Evolutionary conservation across 2,329 filamentous ascomycete genomes (phyloP), one percentile per base, ranked within the genome.

Genomic region (Ceratocystis huliohia): DNA sequence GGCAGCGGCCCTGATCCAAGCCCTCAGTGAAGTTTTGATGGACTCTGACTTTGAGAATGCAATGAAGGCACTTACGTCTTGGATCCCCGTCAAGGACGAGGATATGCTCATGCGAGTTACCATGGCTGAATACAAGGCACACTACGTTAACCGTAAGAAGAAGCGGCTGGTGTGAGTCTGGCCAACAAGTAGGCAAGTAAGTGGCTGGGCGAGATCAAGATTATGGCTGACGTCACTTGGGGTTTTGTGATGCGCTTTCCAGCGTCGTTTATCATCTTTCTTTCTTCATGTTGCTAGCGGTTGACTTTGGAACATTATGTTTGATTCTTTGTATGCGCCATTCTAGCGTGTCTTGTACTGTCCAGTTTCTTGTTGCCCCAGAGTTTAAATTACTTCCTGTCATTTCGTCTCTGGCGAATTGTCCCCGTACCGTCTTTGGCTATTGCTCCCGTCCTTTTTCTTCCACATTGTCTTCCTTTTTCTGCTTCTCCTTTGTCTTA

Each of bases 41-140:
- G 91, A 95, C 72, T 91, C 89, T 20, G 94, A 99, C 74, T 99
- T 97, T 75, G 94, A 99, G 75, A 96, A 95, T 72, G 89, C 89
- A 61, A 99, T 99, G 94, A 97, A 96, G 78, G 88, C 92, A 6
- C 80, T 99, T 69, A 97, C 94, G 37, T 91, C 88, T 66, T 96
- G 90, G 85, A 88, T 97, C 57, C 91, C 93, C 22, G 88, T 99
- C 74, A 91, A 91, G 76, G 93, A 99, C 72, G 91, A 96, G 73
- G 91, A 97, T 74, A 77, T 96, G 67, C 81, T 99, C 72, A 96
- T 99, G 90, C 87, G 87, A 72, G 90, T 96, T 67, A 86, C 91
- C 30, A 87, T 87, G 73, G 86, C 89, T 15, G 93, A 97, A 77
- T 96, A 89, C 84, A 96, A 89, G 78, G 59, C 65, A 45, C 67